phyloP scores from a whole-genome alignment of 2,329 filamentous ascomycete genomes.

The Hysterium pulicare region DNA sequence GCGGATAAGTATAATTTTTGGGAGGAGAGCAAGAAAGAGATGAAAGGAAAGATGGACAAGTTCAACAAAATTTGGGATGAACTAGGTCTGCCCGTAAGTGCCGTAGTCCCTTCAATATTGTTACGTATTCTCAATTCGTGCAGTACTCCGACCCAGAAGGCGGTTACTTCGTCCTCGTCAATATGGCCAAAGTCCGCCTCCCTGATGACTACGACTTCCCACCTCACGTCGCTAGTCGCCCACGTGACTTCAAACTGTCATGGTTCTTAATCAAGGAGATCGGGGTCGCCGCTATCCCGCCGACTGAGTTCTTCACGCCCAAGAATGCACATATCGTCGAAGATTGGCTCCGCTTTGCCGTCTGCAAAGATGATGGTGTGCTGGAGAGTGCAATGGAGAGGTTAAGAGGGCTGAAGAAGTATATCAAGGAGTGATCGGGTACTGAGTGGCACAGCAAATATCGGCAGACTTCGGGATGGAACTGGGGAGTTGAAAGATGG shows the following conservation, averaged over 20 bases:
- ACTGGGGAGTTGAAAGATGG: too few species aligned
- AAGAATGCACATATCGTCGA: conserved; percentile 79
- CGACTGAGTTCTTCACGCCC: conserved; percentile 94
- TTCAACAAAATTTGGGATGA: conserved; percentile 68
- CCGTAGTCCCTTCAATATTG: background rate
- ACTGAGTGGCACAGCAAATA: too few species aligned
- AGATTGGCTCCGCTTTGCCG: conserved; percentile 90
- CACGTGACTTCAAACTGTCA: conserved; percentile 87
- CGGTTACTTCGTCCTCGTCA: conserved; percentile 95
- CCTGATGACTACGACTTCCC: conserved; percentile 86
- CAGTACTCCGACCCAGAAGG: conserved; percentile 88
- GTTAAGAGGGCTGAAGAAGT: conserved; percentile 49
- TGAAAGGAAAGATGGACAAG: conserved; percentile 81
- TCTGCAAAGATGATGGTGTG: conserved; percentile 91
- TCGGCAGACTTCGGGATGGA: too few species aligned
- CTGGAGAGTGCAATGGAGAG: conserved; percentile 50
- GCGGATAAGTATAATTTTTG: conserved; percentile 85
- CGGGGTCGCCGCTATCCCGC: conserved; percentile 91
- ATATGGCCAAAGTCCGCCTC: conserved; percentile 82
- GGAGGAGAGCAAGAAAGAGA: conserved; percentile 76
- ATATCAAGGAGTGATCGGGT: conserved; percentile 35
- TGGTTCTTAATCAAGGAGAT: conserved; percentile 98
- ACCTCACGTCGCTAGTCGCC: conserved; percentile 76
- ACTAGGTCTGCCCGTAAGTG: conserved; percentile 41
- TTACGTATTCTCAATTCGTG: background rate